Conservation (phyloP, 306 rosid genomes). For the Clitoria ternatea region DNA sequence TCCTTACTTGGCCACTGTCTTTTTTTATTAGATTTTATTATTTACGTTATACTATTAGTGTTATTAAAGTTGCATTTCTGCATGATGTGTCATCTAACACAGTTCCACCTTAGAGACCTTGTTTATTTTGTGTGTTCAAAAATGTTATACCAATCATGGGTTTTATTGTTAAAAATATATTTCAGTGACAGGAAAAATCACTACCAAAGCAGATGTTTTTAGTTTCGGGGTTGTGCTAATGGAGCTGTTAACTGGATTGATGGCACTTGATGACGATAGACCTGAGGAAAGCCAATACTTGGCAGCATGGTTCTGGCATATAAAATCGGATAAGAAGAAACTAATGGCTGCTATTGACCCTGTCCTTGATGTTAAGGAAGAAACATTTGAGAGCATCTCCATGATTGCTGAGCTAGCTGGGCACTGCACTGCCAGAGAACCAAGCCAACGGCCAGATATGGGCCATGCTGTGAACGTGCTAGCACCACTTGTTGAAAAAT, state of each 20-base stretch:
- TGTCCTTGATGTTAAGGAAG: constrained; percentile 65
- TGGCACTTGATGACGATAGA: constrained; percentile 88
- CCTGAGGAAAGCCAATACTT: constrained; percentile 91
- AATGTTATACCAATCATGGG: constrained; percentile 28
- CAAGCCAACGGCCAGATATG: constrained; percentile 91
- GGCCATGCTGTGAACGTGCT: constrained; percentile 86
- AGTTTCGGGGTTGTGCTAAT: constrained; percentile 97
- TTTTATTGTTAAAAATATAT: constrained; percentile 25
- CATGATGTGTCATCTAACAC: not conserved
- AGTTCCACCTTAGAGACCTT: not conserved
- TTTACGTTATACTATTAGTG: not conserved
- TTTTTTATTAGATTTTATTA: not conserved
- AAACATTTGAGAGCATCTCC: constrained; percentile 62
- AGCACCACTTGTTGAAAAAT: constrained; percentile 86
- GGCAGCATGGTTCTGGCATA: constrained; percentile 96
- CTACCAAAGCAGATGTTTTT: constrained; percentile 95
- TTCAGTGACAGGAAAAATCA: constrained; percentile 97
- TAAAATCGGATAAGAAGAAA: constrained; percentile 80
- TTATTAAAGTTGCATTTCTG: not conserved
- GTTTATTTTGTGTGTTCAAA: not conserved
- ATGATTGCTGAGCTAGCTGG: constrained; percentile 83
- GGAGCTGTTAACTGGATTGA: constrained; percentile 90
- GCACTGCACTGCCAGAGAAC: constrained; percentile 97
- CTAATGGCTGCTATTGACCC: constrained; percentile 81
- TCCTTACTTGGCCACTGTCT: not conserved